A percentile compares a stretch with the other conserved stretches of the same genome.
Conservation (phyloP, 2,329 filamentous ascomycete species). For the Paecilomyces sp. region DNA sequence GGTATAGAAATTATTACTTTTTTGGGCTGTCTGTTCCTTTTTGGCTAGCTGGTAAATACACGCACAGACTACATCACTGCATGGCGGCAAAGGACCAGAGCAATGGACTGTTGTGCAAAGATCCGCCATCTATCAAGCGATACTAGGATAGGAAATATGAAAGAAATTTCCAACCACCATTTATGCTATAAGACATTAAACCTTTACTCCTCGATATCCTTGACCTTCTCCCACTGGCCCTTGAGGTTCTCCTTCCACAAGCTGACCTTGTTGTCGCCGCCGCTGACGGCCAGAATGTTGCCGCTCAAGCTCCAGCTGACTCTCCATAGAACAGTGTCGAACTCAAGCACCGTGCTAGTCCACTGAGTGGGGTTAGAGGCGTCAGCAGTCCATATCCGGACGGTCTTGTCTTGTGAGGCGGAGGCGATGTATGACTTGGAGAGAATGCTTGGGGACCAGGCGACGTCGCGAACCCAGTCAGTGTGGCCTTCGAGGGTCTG, state of each 20-base stretch:
- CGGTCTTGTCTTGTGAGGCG: conserved; percentile 92
- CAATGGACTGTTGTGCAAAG: not conserved
- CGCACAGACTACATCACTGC: not conserved
- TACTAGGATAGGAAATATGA: conserved; percentile 1
- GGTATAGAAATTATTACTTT: not conserved
- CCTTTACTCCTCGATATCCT: conserved; percentile 79
- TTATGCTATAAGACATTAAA: not conserved
- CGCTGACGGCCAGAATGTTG: conserved; percentile 89
- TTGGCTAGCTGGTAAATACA: not conserved
- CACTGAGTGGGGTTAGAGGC: conserved; percentile 62
- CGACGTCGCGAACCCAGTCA: conserved; percentile 96
- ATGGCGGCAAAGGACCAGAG: not conserved
- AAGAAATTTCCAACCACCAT: not conserved
- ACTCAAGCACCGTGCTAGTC: conserved; percentile 77
- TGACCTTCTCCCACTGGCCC: conserved; percentile 95
- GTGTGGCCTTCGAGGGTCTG: conserved; percentile 67
- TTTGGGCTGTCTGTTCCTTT: not conserved
- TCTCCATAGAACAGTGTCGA: conserved; percentile 87
- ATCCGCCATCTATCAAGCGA: conserved; percentile 2
- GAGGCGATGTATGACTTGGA: conserved; percentile 96
- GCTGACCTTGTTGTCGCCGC: conserved; percentile 92
- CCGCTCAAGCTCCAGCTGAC: conserved; percentile 97
- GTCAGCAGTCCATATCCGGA: conserved; percentile 90
- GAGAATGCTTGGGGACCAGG: conserved; percentile 91
- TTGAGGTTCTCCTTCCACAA: conserved; percentile 98